Conservation (phyloP, 345 rosid species). For the Gossypium herbaceum region DNA sequence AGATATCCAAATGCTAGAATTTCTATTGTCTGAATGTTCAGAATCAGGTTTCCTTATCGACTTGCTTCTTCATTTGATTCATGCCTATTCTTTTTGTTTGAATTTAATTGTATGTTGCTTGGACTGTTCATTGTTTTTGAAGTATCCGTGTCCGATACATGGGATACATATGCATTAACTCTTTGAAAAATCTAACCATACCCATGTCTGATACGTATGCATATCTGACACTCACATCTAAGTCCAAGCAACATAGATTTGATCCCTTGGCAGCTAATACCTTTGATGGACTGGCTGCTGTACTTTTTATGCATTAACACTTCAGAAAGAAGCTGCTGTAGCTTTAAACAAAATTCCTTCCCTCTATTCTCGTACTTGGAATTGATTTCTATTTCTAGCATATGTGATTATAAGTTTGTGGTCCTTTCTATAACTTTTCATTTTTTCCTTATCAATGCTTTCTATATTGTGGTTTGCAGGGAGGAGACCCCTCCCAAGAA, state of each 20-base stretch:
- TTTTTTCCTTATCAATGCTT: background rate
- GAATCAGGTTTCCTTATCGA: background rate
- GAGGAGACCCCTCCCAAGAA: conserved; percentile 67
- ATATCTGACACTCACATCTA: too few species aligned
- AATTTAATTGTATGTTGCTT: background rate
- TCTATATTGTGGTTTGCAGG: conserved; percentile 37
- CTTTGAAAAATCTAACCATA: background rate
- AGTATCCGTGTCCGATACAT: too few species aligned
- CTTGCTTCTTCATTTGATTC: background rate
- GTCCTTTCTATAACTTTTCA: background rate
- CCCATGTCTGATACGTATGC: background rate
- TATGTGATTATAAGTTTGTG: background rate
- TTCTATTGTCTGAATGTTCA: background rate
- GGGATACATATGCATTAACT: too few species aligned
- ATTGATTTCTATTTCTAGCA: background rate
- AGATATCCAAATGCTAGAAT: background rate
- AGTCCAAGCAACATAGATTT: background rate
- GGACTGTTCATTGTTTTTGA: too few species aligned
- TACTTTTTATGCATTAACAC: background rate
- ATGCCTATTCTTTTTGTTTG: background rate
- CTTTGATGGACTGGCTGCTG: background rate
- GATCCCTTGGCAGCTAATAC: background rate
- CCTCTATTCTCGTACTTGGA: background rate
- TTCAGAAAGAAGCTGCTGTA: background rate
- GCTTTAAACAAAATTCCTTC: background rate